phyloP scores from a whole-genome alignment of 2,329 filamentous ascomycete species.

The Stromatinia cepivora region DNA sequence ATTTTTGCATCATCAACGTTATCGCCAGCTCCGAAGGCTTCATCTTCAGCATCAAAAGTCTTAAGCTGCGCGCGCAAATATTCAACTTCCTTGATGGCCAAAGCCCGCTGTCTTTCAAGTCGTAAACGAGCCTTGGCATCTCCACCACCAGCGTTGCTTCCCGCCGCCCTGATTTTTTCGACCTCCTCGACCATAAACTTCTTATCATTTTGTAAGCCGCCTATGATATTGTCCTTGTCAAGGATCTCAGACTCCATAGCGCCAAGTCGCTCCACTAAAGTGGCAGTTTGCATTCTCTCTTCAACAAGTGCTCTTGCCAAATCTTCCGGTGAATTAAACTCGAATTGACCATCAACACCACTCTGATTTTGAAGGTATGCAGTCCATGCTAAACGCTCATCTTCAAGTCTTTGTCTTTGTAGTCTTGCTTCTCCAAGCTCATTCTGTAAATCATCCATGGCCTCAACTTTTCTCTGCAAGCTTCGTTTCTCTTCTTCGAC shows the following conservation, averaged over 20 bases:
- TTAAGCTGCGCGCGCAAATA: slow-evolving; percentile 91
- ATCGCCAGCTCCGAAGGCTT: slow-evolving; percentile 73
- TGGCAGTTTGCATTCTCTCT: slow-evolving; percentile 76
- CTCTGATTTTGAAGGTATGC: slow-evolving; percentile 74
- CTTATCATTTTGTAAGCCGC: slow-evolving; percentile 69
- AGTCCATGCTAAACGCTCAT: slow-evolving; percentile 84
- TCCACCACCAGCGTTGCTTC: slow-evolving; percentile 44
- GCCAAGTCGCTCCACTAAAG: slow-evolving; percentile 78
- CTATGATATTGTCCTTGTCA: slow-evolving; percentile 75
- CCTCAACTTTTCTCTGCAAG: slow-evolving; percentile 73
- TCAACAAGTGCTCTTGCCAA: slow-evolving; percentile 82
- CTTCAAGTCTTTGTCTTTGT: slow-evolving; percentile 82
- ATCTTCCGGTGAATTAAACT: slow-evolving; percentile 86
- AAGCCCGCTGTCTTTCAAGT: slow-evolving; percentile 78
- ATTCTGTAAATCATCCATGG: slow-evolving; percentile 70
- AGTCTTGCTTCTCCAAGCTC: slow-evolving; percentile 78
- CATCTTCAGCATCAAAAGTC: slow-evolving; percentile 83
- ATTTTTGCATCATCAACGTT: slow-evolving; percentile 74
- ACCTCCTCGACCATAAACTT: slow-evolving; percentile 64
- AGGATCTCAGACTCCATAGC: slow-evolving; percentile 73
- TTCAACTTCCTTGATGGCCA: slow-evolving; percentile 90
- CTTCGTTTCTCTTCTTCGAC: slow-evolving; percentile 93
- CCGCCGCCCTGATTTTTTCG: slow-evolving; percentile 62
- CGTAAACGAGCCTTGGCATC: slow-evolving; percentile 71
- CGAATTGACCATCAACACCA: slow-evolving; percentile 58